These are phyloP conservation scores for Ascochyta koolunga DNA, from an alignment of 2,329 filamentous ascomycete species.

Conservation along the genomic window DNA sequence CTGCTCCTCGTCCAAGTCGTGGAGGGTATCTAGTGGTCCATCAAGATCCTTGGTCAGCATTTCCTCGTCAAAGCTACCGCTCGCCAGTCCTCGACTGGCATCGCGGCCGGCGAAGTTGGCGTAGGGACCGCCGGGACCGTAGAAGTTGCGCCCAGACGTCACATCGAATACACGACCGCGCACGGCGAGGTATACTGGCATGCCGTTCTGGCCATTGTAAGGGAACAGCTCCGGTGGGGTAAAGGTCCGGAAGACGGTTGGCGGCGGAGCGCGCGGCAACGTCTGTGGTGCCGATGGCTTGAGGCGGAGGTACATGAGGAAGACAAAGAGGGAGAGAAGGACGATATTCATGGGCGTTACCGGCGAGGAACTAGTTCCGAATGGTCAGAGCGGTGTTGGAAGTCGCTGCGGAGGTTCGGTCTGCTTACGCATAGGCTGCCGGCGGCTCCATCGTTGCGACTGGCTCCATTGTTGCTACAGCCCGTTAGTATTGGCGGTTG, in stretches of 20 bases:
- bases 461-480: conserved; percentile 3
- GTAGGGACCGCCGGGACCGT: conserved; percentile 93
- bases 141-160: conserved; percentile 84
- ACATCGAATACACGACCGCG: conserved; percentile 93
- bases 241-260: conserved; percentile 86
- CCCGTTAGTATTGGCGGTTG: neutral
- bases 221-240: conserved; percentile 82
- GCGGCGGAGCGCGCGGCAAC: conserved; percentile 64
- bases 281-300: conserved; percentile 58
- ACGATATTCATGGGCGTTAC: conserved; percentile 67
- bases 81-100: conserved; percentile 75
- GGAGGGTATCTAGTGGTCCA: conserved; percentile 77
- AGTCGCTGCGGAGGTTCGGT: neutral
- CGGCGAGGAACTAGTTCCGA: conserved; percentile 56
- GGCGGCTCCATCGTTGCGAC: conserved; percentile 38
- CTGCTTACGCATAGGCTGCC: conserved; percentile 52
- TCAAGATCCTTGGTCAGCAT: conserved; percentile 77
- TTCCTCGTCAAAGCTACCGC: conserved; percentile 21
- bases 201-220: conserved; percentile 76
- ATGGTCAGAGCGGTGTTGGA: conserved; percentile 21
- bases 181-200: conserved; percentile 88
- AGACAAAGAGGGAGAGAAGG: conserved; percentile 62
- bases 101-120: conserved; percentile 95
- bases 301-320: conserved; percentile 65
- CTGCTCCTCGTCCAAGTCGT: conserved; percentile 75